phyloP scores from a whole-genome alignment of 2,329 filamentous ascomycete genomes.

The Pseudocercospora pini-densiflorae region DNA sequence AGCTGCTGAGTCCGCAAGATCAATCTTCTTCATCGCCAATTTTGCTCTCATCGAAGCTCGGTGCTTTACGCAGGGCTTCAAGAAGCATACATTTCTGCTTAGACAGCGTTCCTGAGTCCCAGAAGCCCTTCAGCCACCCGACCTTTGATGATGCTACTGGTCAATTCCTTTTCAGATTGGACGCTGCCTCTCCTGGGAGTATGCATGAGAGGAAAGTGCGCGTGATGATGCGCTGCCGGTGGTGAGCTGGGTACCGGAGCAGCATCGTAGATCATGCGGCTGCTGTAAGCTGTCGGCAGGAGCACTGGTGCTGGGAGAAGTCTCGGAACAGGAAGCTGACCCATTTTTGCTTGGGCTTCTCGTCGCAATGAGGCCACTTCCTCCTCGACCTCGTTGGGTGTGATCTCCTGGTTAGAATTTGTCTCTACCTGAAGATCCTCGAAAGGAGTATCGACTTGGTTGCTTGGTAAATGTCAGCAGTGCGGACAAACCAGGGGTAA shows the following conservation, averaged over 20 bases:
- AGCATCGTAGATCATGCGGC: slow-evolving; percentile 41
- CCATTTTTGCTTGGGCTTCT: slow-evolving; percentile 9
- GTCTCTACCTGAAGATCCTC: slow-evolving; percentile 53
- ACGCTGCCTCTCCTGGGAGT: slow-evolving; percentile 20
- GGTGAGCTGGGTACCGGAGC: slow-evolving; percentile 23
- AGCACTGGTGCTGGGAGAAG: slow-evolving; percentile 46
- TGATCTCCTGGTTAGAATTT: not conserved
- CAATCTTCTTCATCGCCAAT: not conserved
- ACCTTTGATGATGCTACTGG: slow-evolving; percentile 54
- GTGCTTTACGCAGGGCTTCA: not conserved
- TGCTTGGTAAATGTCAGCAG: slow-evolving; percentile 50
- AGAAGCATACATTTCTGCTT: not conserved
- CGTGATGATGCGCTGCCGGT: slow-evolving; percentile 8
- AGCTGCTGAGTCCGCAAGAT: not conserved
- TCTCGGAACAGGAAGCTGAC: slow-evolving; percentile 24
- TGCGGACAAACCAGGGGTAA: not conserved
- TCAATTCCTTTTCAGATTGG: slow-evolving; percentile 42
- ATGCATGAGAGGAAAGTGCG: not conserved
- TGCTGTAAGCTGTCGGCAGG: slow-evolving; percentile 44
- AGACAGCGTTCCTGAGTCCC: slow-evolving; percentile 45
- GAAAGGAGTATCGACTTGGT: slow-evolving; percentile 70
- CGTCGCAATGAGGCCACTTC: slow-evolving; percentile 30
- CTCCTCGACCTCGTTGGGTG: slow-evolving; percentile 27
- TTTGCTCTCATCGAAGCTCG: not conserved
- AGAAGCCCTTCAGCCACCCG: slow-evolving; percentile 60